Evolutionary conservation across 2,329 filamentous ascomycete genomes (phyloP), one percentile per base, ranked within the genome.

Genomic region (Clarireedia monteithiana): DNA sequence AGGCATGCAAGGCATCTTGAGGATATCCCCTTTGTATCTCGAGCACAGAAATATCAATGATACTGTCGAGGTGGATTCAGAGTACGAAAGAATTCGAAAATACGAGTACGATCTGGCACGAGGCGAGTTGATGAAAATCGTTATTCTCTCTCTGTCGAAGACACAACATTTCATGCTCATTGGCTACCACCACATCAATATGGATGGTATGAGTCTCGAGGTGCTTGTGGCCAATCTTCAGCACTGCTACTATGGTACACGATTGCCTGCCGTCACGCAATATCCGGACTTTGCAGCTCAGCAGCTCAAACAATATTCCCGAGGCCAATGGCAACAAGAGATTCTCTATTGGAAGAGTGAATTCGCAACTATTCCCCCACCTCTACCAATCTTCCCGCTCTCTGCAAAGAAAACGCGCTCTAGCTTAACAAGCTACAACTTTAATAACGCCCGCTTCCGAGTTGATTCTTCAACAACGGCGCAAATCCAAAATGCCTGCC

Each of bases 161-260:
- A 68, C 67, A 0, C 57, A 64, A 0, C 72, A 77, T 57, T 73
- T 67, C 59, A 56, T 80, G 3, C 45, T 82, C 0, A 48, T 81
- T 4, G 67, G 67, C 1, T 71, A 69, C 48, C 77, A 80, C 57
- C 77, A 81, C 60, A 79, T 81, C 44, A 66, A 70, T 36, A 71
- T 81, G 69, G 79, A 82, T 59, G 76, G 74, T 0, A 58, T 73
- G 38, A 76, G 75, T 46, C 71, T 71, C 4, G 59, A 74, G 9
- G 60, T 79, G 2, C 65, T 81, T 20, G 53, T 77, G 5, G 6
- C 7, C 9, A 46, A 49, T 4, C 14, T 55, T 12, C 23, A 54
- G 20, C 20, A n/a, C 26, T 12, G 15, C 5, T 47, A 54, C 44
- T 9, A 34, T 12, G 51, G 42, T 10, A 4, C 9, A 12, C 26